A percentile compares a stretch with the other conserved stretches of the same genome.
These are phyloP conservation scores for Hermanozyma aechmeae DNA, from an alignment of 805 yeast genomes.

Conservation along the genomic window DNA sequence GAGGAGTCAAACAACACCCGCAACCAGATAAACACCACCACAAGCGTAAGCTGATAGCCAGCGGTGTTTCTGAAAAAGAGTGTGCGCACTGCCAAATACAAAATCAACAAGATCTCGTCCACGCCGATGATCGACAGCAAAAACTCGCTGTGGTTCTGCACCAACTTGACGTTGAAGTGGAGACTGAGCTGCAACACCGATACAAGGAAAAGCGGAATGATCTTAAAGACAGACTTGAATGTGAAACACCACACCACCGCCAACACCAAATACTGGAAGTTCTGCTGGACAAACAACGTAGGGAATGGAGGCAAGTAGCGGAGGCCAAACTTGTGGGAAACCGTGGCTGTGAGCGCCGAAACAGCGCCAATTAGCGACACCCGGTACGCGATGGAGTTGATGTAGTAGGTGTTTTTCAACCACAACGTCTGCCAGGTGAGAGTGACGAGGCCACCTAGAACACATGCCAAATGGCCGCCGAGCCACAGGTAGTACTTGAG, in stretches of 20 bases:
- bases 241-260: slow-evolving; percentile 54
- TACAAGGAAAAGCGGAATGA: slow-evolving; percentile 50
- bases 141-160: slow-evolving; percentile 26
- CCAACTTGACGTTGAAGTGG: slow-evolving; percentile 28
- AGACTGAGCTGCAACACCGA: slow-evolving; percentile 48
- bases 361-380: slow-evolving; percentile 49
- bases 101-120: slow-evolving; percentile 48
- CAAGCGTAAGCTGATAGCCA: slow-evolving; percentile 56
- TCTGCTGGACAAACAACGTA: slow-evolving; percentile 61
- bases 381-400: slow-evolving; percentile 46
- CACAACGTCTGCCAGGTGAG: slow-evolving; percentile 30
- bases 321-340: slow-evolving; percentile 51
- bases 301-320: slow-evolving; percentile 49
- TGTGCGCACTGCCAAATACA: slow-evolving; percentile 50
- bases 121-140: slow-evolving; percentile 45
- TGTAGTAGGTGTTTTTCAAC: slow-evolving; percentile 27
- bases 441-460: slow-evolving; percentile 36
- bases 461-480: slow-evolving; percentile 41
- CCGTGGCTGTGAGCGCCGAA: slow-evolving; percentile 41
- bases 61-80: slow-evolving; percentile 55
- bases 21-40: slow-evolving; percentile 59
- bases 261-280: slow-evolving; percentile 59
- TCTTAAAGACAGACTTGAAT: slow-evolving; percentile 55
- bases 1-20: slow-evolving; percentile 49
- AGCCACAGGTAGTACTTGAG: slow-evolving; percentile 44